These are phyloP conservation scores for Gracilariopsis chorda DNA, from an alignment of 23 red algal genomes.

Conservation along the genomic window DNA sequence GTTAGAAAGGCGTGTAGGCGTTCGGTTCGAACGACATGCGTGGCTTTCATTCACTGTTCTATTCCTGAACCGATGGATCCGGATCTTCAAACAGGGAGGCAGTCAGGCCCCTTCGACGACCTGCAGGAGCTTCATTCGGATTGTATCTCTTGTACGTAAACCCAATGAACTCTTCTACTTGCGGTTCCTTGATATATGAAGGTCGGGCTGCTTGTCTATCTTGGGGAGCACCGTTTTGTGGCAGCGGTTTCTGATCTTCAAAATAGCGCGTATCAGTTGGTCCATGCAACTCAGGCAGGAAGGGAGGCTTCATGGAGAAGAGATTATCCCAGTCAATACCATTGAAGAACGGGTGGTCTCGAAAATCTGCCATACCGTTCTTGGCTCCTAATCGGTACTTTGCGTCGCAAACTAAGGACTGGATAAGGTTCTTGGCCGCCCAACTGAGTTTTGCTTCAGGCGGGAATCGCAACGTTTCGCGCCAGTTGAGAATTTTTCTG, in stretches of 20 bases:
- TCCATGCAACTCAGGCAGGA: constrained; percentile 84
- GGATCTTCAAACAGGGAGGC: constrained; percentile 35
- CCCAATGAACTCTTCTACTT: constrained; percentile 72
- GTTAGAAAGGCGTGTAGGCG: no score
- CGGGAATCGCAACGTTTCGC: constrained; percentile 87
- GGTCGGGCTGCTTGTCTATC: not conserved
- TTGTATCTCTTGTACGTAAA: constrained; percentile 81
- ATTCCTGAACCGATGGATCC: constrained; percentile 13
- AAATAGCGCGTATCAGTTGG: constrained; percentile 96
- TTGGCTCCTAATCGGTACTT: constrained; percentile 89
- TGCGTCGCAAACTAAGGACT: constrained; percentile 81
- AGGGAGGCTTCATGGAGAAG: constrained; percentile 67
- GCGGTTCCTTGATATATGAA: constrained; percentile 62
- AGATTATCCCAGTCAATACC: constrained; percentile 91
- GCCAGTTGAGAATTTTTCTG: constrained; percentile 96
- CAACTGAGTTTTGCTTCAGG: constrained; percentile 82
- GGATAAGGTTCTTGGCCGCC: constrained; percentile 87
- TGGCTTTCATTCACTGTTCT: no score
- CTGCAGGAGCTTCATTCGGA: constrained; percentile 44
- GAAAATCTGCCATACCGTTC: constrained; percentile 90
- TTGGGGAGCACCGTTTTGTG: not conserved
- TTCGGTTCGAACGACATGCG: no score
- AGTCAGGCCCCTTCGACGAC: constrained; percentile 31
- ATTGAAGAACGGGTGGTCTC: constrained; percentile 93
- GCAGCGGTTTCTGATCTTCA: constrained; percentile 73